Evolutionary conservation across 495 filamentous ascomycete species (phyloP).

Genomic region (Penicillium longicatenatum): DNA sequence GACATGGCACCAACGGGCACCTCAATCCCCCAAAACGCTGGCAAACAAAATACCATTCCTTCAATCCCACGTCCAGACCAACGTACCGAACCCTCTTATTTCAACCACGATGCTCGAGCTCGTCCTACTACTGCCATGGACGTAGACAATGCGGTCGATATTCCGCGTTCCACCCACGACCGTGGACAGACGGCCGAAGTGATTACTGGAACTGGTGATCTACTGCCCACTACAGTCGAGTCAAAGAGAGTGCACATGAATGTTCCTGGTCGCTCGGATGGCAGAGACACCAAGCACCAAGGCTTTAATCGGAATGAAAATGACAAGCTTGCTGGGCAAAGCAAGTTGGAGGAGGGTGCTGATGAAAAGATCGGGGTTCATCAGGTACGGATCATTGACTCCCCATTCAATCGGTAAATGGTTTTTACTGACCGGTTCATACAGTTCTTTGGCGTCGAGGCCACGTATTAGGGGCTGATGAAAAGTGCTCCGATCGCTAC

Average conservation of each 20-base stretch:
- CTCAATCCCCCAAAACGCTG: slow-evolving; percentile 55
- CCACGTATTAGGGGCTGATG: not conserved
- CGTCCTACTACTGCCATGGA: slow-evolving; percentile 42
- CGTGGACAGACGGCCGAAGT: slow-evolving; percentile 49
- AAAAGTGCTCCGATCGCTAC: not conserved
- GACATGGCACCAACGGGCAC: slow-evolving; percentile 59
- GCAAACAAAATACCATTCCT: slow-evolving; percentile 52
- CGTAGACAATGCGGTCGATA: slow-evolving; percentile 54
- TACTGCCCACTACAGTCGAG: slow-evolving; percentile 46
- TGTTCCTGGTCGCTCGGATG: slow-evolving; percentile 35
- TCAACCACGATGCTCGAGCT: slow-evolving; percentile 33
- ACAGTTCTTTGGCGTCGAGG: not conserved
- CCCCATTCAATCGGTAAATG: not conserved
- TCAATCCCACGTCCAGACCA: slow-evolving; percentile 60
- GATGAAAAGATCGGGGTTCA: slow-evolving; percentile 29
- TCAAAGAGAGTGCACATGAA: slow-evolving; percentile 45
- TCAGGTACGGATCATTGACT: slow-evolving; percentile 9
- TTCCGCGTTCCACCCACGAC: slow-evolving; percentile 52
- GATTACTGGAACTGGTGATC: slow-evolving; percentile 53
- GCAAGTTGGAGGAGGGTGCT: slow-evolving; percentile 31
- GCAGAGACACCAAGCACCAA: slow-evolving; percentile 46
- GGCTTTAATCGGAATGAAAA: slow-evolving; percentile 41
- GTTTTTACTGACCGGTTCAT: not conserved
- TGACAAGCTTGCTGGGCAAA: no score
- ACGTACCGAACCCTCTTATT: slow-evolving; percentile 30